Percentiles rank a stretch among this genome's conserved stretches.
These are phyloP conservation scores for Thinopyrum elongatum DNA, from an alignment of 176 grass and related monocot species.

Conservation along the genomic window DNA sequence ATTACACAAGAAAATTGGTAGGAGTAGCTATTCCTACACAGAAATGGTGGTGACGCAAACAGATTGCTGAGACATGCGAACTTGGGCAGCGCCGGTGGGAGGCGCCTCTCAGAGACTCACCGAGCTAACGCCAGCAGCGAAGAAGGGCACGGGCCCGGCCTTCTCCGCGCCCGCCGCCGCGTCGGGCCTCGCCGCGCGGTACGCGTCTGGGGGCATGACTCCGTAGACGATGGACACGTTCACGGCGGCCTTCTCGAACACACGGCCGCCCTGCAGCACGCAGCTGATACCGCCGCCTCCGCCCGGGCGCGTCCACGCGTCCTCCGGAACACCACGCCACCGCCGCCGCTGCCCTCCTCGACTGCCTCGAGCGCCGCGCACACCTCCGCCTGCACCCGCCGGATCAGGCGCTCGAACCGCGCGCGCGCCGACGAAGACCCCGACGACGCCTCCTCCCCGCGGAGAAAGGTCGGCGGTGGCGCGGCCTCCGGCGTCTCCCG, in stretches of 20 bases:
- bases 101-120: constrained; percentile 24
- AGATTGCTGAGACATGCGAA: background rate
- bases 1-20: background rate
- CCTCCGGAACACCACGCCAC: constrained; percentile 58
- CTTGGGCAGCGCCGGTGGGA: background rate
- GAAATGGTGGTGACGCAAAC: background rate
- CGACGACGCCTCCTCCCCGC: constrained; percentile 35
- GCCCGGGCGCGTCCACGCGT: constrained; percentile 67
- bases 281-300: constrained; percentile 85
- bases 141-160: constrained; percentile 56
- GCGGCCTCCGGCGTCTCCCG: constrained; percentile 57
- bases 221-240: constrained; percentile 72
- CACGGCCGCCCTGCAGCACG: constrained; percentile 64
- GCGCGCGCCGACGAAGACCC: constrained; percentile 38
- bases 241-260: constrained; percentile 60
- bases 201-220: constrained; percentile 59
- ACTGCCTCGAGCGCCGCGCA: constrained; percentile 65
- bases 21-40: background rate
- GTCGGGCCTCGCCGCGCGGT: constrained; percentile 60
- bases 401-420: constrained; percentile 78
- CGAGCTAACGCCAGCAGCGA: constrained; percentile 68
- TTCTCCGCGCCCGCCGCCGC: constrained; percentile 27
- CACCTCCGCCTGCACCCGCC: constrained; percentile 60
- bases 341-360: constrained; percentile 33
- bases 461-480: constrained; percentile 68